These are phyloP conservation scores for Rhynchosporium agropyri DNA, from an alignment of 2,329 filamentous ascomycete genomes.

Conservation along the genomic window DNA sequence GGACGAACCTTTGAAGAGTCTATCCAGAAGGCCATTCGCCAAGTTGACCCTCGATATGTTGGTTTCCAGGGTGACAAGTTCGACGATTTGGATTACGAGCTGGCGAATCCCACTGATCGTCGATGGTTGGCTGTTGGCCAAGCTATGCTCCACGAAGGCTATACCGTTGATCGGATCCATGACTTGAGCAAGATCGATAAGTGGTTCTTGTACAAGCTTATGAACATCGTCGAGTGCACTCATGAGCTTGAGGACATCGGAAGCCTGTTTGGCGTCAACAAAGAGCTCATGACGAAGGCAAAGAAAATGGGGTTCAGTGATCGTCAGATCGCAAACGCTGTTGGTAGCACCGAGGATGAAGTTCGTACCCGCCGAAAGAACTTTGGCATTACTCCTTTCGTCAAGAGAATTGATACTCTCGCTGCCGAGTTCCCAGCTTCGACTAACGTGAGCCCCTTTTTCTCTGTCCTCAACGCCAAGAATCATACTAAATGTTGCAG, in stretches of 20 bases:
- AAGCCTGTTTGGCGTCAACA: constrained; percentile 80
- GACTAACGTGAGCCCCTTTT: constrained; percentile 54
- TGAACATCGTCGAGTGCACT: constrained; percentile 93
- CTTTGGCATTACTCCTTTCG: constrained; percentile 91
- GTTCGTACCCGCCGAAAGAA: constrained; percentile 82
- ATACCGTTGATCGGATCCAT: constrained; percentile 88
- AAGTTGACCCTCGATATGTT: constrained; percentile 89
- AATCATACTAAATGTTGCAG: neutral
- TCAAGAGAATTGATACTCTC: constrained; percentile 98
- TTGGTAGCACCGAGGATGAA: constrained; percentile 84
- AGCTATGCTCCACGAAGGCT: constrained; percentile 96
- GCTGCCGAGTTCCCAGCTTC: constrained; percentile 95
- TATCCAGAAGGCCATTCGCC: constrained; percentile 97
- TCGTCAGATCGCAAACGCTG: constrained; percentile 86
- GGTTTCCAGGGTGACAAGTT: constrained; percentile 97
- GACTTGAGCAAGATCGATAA: constrained; percentile 98
- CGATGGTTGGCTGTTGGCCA: constrained; percentile 97
- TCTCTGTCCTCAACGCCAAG: neutral
- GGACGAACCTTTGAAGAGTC: constrained; percentile 98
- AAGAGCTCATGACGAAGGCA: constrained; percentile 84
- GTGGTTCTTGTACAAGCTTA: constrained; percentile 98
- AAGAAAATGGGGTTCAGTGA: constrained; percentile 99
- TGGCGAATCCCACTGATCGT: constrained; percentile 92
- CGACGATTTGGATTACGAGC: constrained; percentile 85
- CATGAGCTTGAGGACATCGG: constrained; percentile 83